A percentile compares a stretch with the other conserved stretches of the same genome.
Evolutionary conservation across 352 stramenopile species (phyloP).

Genomic region (Chrysophaeum taylorii): DNA sequence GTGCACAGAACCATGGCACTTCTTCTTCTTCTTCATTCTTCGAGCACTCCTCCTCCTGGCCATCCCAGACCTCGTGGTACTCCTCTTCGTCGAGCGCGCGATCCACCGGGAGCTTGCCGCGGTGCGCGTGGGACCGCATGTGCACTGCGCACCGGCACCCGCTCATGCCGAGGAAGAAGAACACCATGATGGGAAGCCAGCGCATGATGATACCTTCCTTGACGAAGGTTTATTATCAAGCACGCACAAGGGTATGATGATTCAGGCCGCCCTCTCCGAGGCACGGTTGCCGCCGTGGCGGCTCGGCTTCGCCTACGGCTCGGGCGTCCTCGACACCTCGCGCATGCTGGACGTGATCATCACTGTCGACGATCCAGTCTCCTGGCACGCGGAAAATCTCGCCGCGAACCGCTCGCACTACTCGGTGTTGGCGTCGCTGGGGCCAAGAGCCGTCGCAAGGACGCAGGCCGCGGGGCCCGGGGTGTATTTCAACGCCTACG

Average conservation of each 20-base stretch:
- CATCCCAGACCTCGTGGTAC: no score
- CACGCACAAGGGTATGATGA: no score
- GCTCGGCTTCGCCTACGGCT: not conserved
- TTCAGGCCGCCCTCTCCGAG: no score
- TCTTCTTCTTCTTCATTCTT: not conserved
- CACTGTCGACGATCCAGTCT: not conserved
- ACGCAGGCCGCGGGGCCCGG: not conserved
- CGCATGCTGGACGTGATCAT: not conserved
- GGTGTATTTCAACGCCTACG: not conserved
- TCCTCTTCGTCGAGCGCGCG: no score
- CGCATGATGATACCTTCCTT: no score
- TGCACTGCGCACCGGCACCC: no score
- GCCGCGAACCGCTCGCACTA: not conserved
- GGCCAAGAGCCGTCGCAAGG: not conserved
- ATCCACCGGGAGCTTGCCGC: no score
- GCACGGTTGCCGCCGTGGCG: not conserved
- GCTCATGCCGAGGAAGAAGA: no score
- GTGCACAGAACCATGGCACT: constrained; percentile 1
- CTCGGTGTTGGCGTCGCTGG: not conserved
- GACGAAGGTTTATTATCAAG: no score
- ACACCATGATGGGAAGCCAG: no score
- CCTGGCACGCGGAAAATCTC: not conserved
- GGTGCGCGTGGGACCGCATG: no score
- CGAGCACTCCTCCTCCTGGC: no score
- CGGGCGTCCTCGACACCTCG: not conserved